These are phyloP conservation scores for Penicillium sp. DNA, from an alignment of 2,329 filamentous ascomycete genomes.

Conservation along the genomic window DNA sequence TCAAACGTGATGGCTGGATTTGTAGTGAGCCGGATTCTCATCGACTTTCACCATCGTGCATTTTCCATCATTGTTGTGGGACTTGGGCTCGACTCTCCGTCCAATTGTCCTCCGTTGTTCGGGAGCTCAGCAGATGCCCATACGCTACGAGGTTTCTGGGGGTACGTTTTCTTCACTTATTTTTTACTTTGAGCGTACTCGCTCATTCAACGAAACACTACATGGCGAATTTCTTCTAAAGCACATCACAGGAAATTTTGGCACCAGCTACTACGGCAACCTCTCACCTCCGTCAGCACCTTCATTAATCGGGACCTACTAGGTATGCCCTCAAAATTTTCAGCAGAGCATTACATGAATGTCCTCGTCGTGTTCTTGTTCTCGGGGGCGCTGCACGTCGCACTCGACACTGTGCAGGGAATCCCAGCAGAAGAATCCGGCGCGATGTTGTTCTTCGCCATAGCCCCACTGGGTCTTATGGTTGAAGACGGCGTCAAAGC, in stretches of 20 bases:
- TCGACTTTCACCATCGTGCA: conserved; percentile 20
- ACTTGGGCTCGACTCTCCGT: conserved; percentile 9
- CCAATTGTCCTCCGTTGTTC: conserved; percentile 25
- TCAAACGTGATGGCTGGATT: conserved; percentile 14
- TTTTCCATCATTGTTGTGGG: conserved; percentile 21
- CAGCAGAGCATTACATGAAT: conserved; percentile 26
- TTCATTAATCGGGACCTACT: conserved; percentile 21
- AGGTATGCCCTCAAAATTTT: conserved; percentile 15
- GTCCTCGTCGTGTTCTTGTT: conserved; percentile 28
- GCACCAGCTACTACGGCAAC: conserved; percentile 28
- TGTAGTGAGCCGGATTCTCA: conserved; percentile 11
- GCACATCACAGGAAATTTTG: conserved; percentile 24
- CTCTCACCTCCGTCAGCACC: conserved; percentile 18
- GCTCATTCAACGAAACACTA: neutral
- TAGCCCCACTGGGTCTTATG: conserved; percentile 23
- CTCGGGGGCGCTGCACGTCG: conserved; percentile 25
- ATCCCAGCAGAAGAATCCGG: conserved; percentile 16
- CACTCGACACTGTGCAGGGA: conserved; percentile 13
- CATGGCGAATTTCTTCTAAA: neutral
- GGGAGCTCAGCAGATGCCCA: conserved; percentile 23
- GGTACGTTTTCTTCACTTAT: conserved; percentile 15
- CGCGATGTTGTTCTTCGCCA: conserved; percentile 23
- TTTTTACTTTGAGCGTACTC: neutral
- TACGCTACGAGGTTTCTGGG: conserved; percentile 28
- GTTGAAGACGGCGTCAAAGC: conserved; percentile 28